Evolutionary conservation across 2,329 filamentous ascomycete species (phyloP).

Genomic region (Hymenoscyphus repandus): DNA sequence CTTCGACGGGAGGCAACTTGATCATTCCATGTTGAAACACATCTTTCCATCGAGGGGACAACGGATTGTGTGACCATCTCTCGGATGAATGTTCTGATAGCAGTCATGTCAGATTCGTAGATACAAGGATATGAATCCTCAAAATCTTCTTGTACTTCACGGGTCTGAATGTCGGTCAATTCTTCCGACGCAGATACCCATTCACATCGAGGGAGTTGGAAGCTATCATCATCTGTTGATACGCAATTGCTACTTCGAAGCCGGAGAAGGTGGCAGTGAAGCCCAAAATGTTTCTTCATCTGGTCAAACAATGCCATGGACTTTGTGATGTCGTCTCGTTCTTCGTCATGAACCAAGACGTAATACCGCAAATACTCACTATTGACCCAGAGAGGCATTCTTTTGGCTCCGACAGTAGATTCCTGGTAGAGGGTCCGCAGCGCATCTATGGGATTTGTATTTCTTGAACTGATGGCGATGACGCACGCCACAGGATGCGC

Average conservation of each 20-base stretch:
- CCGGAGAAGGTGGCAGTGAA: conserved; percentile 89
- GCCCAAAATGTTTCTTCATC: conserved; percentile 97
- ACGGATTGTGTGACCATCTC: conserved; percentile 96
- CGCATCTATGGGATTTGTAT: conserved; percentile 77
- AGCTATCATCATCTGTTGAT: conserved; percentile 86
- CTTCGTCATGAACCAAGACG: conserved; percentile 93
- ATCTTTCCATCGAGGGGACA: conserved; percentile 92
- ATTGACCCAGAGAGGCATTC: conserved; percentile 79
- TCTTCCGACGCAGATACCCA: conserved; percentile 90
- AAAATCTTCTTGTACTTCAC: conserved; percentile 64
- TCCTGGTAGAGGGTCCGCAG: conserved; percentile 77
- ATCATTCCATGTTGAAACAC: conserved; percentile 90
- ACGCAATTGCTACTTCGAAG: conserved; percentile 80
- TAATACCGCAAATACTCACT: conserved; percentile 94
- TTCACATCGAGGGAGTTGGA: conserved; percentile 72
- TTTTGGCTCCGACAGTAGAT: conserved; percentile 70
- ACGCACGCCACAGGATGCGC: conserved; percentile 90
- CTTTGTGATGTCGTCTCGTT: conserved; percentile 84
- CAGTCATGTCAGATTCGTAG: conserved; percentile 86
- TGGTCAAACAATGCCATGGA: conserved; percentile 91
- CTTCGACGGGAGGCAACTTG: conserved; percentile 87
- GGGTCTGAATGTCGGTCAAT: conserved; percentile 64
- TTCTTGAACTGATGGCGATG: conserved; percentile 90
- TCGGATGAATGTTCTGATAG: conserved; percentile 81
- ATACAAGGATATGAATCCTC: conserved; percentile 72